A percentile compares a stretch with the other conserved stretches of the same genome.
Conservation (phyloP, 192 early-diverging fungal genomes). For the Spinellus fusiger region DNA sequence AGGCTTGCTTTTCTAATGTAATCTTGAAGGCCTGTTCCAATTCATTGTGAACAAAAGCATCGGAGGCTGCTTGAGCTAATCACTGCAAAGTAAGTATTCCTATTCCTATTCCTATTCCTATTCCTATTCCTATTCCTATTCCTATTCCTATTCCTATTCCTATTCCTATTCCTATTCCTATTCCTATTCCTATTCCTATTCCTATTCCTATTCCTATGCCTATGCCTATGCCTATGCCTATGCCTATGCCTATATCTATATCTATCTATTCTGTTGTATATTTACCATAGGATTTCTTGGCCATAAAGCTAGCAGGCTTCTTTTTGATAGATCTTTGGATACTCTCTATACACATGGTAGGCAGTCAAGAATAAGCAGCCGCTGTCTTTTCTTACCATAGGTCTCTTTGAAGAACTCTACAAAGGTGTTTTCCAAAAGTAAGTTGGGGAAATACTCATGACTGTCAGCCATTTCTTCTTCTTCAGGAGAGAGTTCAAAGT, state of each 20-base stretch:
- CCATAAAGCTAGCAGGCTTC: constrained; percentile 26
- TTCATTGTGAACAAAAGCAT: neutral
- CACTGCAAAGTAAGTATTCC: neutral
- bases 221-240: neutral
- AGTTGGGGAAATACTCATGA: constrained; percentile 49
- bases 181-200: too few species aligned
- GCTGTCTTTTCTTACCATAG: constrained; percentile 54
- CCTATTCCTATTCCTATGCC: neutral
- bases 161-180: too few species aligned
- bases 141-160: too few species aligned
- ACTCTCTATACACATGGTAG: constrained; percentile 27
- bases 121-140: constrained; percentile 1
- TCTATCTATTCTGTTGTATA: neutral
- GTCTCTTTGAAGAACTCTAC: constrained; percentile 78
- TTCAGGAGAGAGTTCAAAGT: constrained; percentile 56
- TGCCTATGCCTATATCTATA: too few species aligned
- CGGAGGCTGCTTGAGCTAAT: neutral
- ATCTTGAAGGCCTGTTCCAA: neutral
- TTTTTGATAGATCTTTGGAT: constrained; percentile 38
- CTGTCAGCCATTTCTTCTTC: constrained; percentile 38
- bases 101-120: neutral
- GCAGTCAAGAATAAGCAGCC: constrained; percentile 15
- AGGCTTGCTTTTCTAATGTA: constrained; percentile 13
- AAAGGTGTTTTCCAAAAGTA: constrained; percentile 81
- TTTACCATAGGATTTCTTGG: neutral